phyloP scores from a whole-genome alignment of 148 eudicot genomes.

The Chenopodium suecicum region DNA sequence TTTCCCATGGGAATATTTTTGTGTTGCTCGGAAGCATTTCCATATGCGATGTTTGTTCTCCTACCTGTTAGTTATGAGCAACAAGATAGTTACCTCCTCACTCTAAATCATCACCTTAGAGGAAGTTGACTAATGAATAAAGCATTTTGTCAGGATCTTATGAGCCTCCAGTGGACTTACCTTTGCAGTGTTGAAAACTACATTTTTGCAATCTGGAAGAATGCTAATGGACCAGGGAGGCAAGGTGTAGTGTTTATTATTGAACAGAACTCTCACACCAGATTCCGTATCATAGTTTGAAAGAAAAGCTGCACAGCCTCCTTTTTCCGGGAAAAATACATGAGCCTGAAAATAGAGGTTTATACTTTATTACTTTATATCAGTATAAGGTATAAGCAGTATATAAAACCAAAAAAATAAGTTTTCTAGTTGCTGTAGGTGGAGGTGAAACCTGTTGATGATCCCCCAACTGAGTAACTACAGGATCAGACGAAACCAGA shows the following conservation, averaged over 20 bases:
- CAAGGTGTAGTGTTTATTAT: constrained; percentile 74
- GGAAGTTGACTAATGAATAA: constrained; percentile 1
- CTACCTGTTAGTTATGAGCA: constrained; percentile 53
- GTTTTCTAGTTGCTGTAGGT: neutral
- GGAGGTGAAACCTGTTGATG: constrained; percentile 59
- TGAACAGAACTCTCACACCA: constrained; percentile 64
- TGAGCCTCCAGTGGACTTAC: constrained; percentile 36
- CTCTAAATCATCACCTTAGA: neutral
- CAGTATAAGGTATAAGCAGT: constrained; percentile 1
- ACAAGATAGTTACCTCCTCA: constrained; percentile 2
- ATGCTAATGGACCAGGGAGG: constrained; percentile 99
- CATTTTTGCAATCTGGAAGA: constrained; percentile 90
- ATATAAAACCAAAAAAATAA: neutral
- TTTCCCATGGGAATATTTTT: constrained; percentile 66
- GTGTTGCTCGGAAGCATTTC: constrained; percentile 62
- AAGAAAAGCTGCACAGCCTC: constrained; percentile 88
- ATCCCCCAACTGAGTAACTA: constrained; percentile 64
- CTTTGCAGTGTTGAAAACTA: constrained; percentile 89
- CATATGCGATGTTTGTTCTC: constrained; percentile 80
- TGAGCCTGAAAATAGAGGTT: constrained; percentile 55
- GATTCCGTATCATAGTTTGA: constrained; percentile 65
- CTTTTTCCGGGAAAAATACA: constrained; percentile 64
- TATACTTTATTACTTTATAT: constrained; percentile 12
- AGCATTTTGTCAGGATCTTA: constrained; percentile 5
- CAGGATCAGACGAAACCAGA: constrained; percentile 70